Conservation (phyloP, 2,329 filamentous ascomycete genomes). For the Elsinoe fawcettii region DNA sequence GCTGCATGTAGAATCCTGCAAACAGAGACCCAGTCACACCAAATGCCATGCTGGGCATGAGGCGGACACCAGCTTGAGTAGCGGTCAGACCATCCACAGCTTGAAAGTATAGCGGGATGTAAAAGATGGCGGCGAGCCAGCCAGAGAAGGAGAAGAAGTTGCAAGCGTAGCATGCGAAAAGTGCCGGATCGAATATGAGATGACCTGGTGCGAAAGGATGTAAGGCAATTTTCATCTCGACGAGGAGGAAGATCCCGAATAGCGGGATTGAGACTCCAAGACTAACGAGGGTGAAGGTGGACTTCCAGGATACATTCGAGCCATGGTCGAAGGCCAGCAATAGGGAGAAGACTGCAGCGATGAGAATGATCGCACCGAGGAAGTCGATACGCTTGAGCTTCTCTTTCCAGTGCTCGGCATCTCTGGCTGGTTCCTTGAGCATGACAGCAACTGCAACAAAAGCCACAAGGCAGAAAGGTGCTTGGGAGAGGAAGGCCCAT, state of each 20-base stretch:
- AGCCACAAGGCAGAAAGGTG: slow-evolving; percentile 59
- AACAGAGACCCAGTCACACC: slow-evolving; percentile 58
- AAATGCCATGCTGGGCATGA: slow-evolving; percentile 58
- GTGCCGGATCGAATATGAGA: slow-evolving; percentile 59
- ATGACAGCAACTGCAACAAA: slow-evolving; percentile 56
- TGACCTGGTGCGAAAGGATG: slow-evolving; percentile 69
- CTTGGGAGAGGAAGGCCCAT: slow-evolving; percentile 67
- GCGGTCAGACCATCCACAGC: slow-evolving; percentile 59
- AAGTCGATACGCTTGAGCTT: slow-evolving; percentile 67
- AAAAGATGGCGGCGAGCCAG: slow-evolving; percentile 56
- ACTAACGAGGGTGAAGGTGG: slow-evolving; percentile 50
- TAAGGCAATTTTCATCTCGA: slow-evolving; percentile 59
- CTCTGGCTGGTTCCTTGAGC: slow-evolving; percentile 53
- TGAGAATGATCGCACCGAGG: slow-evolving; percentile 58
- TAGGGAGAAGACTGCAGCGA: slow-evolving; percentile 57
- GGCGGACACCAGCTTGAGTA: slow-evolving; percentile 54
- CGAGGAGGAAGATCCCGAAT: slow-evolving; percentile 58
- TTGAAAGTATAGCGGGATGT: slow-evolving; percentile 72
- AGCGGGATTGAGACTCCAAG: slow-evolving; percentile 50
- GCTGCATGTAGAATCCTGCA: slow-evolving; percentile 59
- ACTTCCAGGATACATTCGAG: slow-evolving; percentile 61
- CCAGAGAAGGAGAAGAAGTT: slow-evolving; percentile 65
- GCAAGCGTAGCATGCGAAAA: slow-evolving; percentile 60
- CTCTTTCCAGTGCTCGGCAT: slow-evolving; percentile 54
- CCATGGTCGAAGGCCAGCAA: slow-evolving; percentile 65